Evolutionary conservation across 2,329 filamentous ascomycete genomes (phyloP).

Genomic region (Aureobasidium sp.): DNA sequence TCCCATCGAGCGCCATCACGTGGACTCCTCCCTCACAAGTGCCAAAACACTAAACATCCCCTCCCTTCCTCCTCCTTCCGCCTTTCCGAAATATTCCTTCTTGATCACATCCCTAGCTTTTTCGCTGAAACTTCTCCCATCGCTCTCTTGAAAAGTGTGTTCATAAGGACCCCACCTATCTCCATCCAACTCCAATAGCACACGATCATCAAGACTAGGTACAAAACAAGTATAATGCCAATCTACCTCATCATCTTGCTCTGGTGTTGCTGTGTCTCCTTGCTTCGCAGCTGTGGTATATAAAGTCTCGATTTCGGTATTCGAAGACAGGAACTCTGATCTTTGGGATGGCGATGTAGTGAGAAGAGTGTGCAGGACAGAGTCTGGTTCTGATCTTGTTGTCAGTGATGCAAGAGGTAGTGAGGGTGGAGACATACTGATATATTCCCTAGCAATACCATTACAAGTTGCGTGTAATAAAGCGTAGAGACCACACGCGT

Average conservation of each 20-base stretch:
- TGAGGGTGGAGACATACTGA: slow-evolving; percentile 41
- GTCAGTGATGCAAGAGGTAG: too few relatives aligned
- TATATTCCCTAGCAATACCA: slow-evolving; percentile 70
- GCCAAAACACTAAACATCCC: too few relatives aligned
- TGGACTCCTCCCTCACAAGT: too few relatives aligned
- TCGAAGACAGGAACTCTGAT: slow-evolving; percentile 76
- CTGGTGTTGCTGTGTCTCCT: slow-evolving; percentile 83
- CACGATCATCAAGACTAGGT: slow-evolving; percentile 68
- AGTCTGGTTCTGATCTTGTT: slow-evolving; percentile 39
- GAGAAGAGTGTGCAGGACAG: slow-evolving; percentile 72
- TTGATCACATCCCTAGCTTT: background rate
- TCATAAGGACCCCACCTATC: slow-evolving; percentile 69
- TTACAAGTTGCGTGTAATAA: slow-evolving; percentile 86
- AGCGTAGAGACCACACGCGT: slow-evolving; percentile 93
- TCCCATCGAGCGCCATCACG: too few relatives aligned
- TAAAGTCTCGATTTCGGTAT: background rate
- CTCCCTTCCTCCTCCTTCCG: too few relatives aligned
- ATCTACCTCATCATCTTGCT: slow-evolving; percentile 84
- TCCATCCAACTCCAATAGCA: slow-evolving; percentile 85
- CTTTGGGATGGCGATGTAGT: slow-evolving; percentile 73
- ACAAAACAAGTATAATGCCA: slow-evolving; percentile 98
- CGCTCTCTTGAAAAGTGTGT: background rate
- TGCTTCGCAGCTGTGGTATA: slow-evolving; percentile 28
- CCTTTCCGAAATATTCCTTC: background rate
- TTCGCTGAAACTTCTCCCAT: background rate